Conservation (phyloP, 257 asterid genomes). For the Primulina huaijiensis region DNA sequence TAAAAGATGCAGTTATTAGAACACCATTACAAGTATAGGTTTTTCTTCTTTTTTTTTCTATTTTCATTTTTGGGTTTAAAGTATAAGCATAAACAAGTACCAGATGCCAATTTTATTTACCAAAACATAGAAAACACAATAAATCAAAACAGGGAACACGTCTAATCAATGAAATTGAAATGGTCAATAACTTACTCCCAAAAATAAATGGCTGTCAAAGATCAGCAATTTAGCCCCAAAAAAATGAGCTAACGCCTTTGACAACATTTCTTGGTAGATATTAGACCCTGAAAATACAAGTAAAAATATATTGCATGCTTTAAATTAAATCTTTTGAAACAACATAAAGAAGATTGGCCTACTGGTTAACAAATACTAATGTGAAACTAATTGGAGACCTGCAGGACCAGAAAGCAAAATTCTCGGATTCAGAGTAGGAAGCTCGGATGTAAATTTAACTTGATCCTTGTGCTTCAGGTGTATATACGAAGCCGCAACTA, state of each 20-base stretch:
- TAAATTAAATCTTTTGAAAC: slow-evolving; percentile 19
- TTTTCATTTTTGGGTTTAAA: not conserved
- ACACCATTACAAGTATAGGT: slow-evolving; percentile 7
- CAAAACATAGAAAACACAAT: not conserved
- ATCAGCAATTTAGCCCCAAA: slow-evolving; percentile 84
- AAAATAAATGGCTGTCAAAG: slow-evolving; percentile 63
- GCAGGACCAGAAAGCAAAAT: slow-evolving; percentile 92
- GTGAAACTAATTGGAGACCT: slow-evolving; percentile 43
- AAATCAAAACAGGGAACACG: not conserved
- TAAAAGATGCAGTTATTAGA: not conserved
- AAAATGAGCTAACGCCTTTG: slow-evolving; percentile 79
- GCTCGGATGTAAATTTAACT: slow-evolving; percentile 65
- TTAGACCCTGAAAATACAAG: slow-evolving; percentile 66
- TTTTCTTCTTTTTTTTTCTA: not conserved
- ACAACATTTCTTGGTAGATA: slow-evolving; percentile 90
- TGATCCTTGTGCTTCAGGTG: slow-evolving; percentile 74
- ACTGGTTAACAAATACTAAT: not conserved
- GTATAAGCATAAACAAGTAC: slow-evolving; percentile 24
- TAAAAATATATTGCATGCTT: slow-evolving; percentile 16
- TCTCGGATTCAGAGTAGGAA: slow-evolving; percentile 79
- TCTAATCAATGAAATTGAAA: not conserved
- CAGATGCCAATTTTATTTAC: not conserved
- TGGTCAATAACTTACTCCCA: slow-evolving; percentile 55
- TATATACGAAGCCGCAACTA: slow-evolving; percentile 78
- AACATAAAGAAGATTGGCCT: not conserved